Base-by-base conservation (phyloP, 176 grass and related monocot species). In the Lolium perenne region DNA sequence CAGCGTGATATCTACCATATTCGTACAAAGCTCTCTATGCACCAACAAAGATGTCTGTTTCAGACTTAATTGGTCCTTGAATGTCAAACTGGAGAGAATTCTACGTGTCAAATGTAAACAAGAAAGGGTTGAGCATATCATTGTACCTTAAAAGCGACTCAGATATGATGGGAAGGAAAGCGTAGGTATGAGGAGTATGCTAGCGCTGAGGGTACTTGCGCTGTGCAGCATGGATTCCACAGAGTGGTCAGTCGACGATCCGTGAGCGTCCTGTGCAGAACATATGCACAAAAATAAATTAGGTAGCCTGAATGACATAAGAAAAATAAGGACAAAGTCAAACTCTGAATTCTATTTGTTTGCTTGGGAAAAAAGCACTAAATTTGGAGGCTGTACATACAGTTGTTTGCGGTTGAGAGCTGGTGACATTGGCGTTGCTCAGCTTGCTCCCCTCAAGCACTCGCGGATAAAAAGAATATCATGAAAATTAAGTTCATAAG, bases 111-210 rank as follows among this genome's bases (percentile, higher is more conserved):
- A 8, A 7, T 78, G 25, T 8, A 77, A 35, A 32, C 13, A 18
- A 63, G 60, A 21, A 1, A 9, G 0, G 7, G 45, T 50, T 10
- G 11, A 13, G 22, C 40, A 41, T 41, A 63, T 59, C 6, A 16
- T 7, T 8, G 38, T 4, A 11, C 46, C 68, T 85, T 86, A 98
- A 90, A 86, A 14, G 96, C 87, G 69, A 98, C 86, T 47, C 96
- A 98, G 81, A 98, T 91, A 38, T n/a, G 96, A 98, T 78, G 95
- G 96, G 86, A 98, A 98, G 67, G 93, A 98, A 81, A 98, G 86
- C 40, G 93, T 91, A 4, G 82, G 80, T 50, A 95, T 95, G 89
- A 98, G 86, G 74, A 95, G 83, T 41, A 95, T 18, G 86, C 90
- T 92, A 71, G 95, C 96, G 43, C 96, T 93, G 14, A 95, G 8